Evolutionary conservation across 345 rosid genomes (phyloP), one percentile per base, ranked within the genome.

Genomic region (Balakata baccata): DNA sequence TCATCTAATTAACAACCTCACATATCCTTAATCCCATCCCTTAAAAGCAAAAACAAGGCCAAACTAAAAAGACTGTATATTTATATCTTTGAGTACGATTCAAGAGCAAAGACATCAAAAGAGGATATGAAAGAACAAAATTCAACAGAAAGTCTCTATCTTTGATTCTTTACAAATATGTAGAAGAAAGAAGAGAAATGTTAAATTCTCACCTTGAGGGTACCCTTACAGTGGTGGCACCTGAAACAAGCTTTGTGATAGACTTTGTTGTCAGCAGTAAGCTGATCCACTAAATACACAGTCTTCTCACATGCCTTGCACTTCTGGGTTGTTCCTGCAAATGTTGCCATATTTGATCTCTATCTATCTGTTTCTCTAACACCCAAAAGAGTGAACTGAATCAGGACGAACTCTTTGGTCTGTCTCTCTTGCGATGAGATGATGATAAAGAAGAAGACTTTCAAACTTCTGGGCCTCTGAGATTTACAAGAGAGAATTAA

Each of bases 251-350:
- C 79, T 69, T 71, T 85, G 75, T 85, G 88, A 25, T 77, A 85
- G 75, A 85, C 82, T 70, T 79, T 79, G 62, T 73, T 67, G 45
- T 85, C 88, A 77, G 85, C 79, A 29, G 81, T 75, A 38, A 85
- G 84, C 75, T 85, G 77, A 75, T 85, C 88, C 69, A 83, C 88
- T 74, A 81, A 83, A 74, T 85, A 85, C 45, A 85, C 88, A 43
- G 84, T 85, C 85, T 85, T 85, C 62, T 81, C 85, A 73, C 88
- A 85, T 8, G 86, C 85, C 68, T 77, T 77, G 53, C 88, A 85
- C 85, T 85, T 85, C 80, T 85, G 86, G 52, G 83, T 85, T 43
- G 88, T 83, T 72, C 88, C 88, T 72, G 72, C 79, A 81, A 78
- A 85, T 10, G 80, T 72, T 66, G 86, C 86, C 86, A 85, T 84